Percentiles rank a stretch among this genome's conserved stretches.
Evolutionary conservation across 371 early-diverging fungal genomes (phyloP).

Genomic region (Batrachochytrium dendrobatidis): DNA sequence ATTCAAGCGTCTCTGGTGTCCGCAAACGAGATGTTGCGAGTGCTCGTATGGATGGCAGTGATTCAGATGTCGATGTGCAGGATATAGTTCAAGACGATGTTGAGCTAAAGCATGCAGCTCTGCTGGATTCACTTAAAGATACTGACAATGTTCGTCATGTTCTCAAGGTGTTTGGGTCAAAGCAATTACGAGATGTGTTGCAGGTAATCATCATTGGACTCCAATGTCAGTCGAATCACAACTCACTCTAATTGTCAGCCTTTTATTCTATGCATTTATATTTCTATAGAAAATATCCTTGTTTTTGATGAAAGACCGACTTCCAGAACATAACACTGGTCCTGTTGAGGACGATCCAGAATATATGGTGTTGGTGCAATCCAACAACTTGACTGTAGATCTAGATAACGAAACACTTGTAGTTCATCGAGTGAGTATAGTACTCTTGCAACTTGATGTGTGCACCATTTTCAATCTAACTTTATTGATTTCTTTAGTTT

Average conservation of each 20-base stretch:
- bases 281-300: slow-evolving; percentile 22
- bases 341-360: slow-evolving; percentile 64
- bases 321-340: slow-evolving; percentile 23
- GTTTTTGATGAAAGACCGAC: slow-evolving; percentile 11
- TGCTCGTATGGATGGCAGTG: not conserved
- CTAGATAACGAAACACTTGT: slow-evolving; percentile 81
- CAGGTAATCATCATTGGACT: slow-evolving; percentile 10
- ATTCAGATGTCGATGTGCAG: not conserved
- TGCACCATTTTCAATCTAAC: not conserved
- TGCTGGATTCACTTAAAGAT: slow-evolving; percentile 4
- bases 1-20: slow-evolving; percentile 8
- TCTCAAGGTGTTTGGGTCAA: slow-evolving; percentile 21
- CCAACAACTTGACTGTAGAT: slow-evolving; percentile 77
- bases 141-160: slow-evolving; percentile 17
- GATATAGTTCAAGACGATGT: not conserved
- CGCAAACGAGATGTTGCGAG: not conserved
- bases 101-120: not conserved
- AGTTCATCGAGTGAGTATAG: slow-evolving; percentile 67
- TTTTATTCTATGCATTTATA: not conserved
- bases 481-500: slow-evolving; percentile 51
- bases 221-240: not conserved
- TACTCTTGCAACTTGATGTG: not conserved
- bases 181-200: slow-evolving; percentile 20
- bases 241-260: not conserved
- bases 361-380: slow-evolving; percentile 77